Evolutionary conservation across 345 rosid species (phyloP).

Genomic region (Odontarrhena argentea): DNA sequence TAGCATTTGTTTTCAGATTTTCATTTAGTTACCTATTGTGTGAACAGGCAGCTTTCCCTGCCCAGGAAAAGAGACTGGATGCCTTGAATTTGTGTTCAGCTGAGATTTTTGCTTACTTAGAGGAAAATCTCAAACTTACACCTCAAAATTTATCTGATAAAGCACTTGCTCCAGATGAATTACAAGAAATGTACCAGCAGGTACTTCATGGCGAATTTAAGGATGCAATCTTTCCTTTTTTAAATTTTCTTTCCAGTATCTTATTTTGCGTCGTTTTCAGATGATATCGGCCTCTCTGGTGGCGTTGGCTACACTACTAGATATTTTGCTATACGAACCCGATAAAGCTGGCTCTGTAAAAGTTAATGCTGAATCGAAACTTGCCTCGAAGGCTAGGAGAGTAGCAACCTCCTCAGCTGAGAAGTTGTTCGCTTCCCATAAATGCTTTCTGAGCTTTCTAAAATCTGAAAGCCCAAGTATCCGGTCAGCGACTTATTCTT

Average conservation of each 20-base stretch:
- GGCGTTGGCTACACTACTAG: constrained; percentile 87
- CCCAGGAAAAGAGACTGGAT: constrained; percentile 88
- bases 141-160: constrained; percentile 80
- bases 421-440: constrained; percentile 69
- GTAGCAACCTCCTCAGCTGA: constrained; percentile 73
- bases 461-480: constrained; percentile 71
- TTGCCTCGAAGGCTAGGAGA: constrained; percentile 72
- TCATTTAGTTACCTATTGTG: constrained; percentile 36
- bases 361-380: constrained; percentile 57
- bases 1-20: constrained; percentile 26
- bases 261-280: constrained; percentile 50
- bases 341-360: constrained; percentile 67
- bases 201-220: constrained; percentile 44
- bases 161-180: constrained; percentile 81
- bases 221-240: constrained; percentile 25
- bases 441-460: constrained; percentile 73
- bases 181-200: constrained; percentile 95
- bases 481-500: constrained; percentile 79
- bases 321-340: constrained; percentile 59
- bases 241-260: constrained; percentile 21
- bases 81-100: constrained; percentile 71
- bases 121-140: constrained; percentile 88
- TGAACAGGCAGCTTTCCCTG: constrained; percentile 88
- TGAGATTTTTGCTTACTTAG: constrained; percentile 80
- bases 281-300: constrained; percentile 79